Evolutionary conservation across 306 rosid species (phyloP).

Genomic region (Senna siamea): DNA sequence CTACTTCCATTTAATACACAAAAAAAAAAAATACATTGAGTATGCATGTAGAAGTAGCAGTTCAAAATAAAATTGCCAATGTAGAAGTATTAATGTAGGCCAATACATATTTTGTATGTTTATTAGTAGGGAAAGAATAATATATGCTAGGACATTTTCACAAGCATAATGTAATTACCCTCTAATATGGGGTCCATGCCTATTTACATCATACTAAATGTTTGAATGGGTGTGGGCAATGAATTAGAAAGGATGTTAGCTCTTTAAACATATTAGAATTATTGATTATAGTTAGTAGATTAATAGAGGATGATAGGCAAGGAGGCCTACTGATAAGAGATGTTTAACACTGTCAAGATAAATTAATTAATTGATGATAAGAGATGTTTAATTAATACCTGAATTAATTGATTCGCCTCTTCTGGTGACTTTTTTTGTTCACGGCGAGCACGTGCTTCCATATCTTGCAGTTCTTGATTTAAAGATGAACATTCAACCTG

Average conservation of each 20-base stretch:
- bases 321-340: constrained; percentile 23
- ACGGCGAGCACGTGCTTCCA: constrained; percentile 85
- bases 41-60: background rate
- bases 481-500: constrained; percentile 95
- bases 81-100: background rate
- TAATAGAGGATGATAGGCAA: constrained; percentile 11
- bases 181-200: background rate
- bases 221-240: constrained; percentile 4
- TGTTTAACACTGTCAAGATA: background rate
- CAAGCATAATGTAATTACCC: background rate
- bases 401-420: constrained; percentile 89
- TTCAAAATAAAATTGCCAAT: background rate
- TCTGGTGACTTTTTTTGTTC: constrained; percentile 91
- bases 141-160: background rate
- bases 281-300: background rate
- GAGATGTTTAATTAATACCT: constrained; percentile 53
- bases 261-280: constrained; percentile 14
- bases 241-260: background rate
- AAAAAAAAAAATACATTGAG: background rate
- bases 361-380: background rate
- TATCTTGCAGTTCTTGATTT: constrained; percentile 96
- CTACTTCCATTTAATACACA: background rate
- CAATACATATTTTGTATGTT: background rate
- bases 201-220: background rate
- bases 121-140: background rate